Conservation (phyloP, 2,329 filamentous ascomycete species). For the Tolypocladium paradoxum region DNA sequence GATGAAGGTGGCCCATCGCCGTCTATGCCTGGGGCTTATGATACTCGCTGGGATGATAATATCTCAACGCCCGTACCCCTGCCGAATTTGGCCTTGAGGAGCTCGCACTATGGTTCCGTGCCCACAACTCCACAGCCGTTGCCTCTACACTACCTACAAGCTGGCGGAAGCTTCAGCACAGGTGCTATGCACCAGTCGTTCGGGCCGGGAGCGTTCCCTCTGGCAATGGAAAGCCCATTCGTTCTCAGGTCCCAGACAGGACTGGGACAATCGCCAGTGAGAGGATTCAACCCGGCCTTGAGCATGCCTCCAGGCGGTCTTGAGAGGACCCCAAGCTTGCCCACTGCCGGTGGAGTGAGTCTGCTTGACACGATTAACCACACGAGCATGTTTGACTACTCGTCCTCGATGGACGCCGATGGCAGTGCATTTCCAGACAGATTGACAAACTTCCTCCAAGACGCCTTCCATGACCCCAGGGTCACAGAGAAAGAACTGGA, state of each 20-base stretch:
- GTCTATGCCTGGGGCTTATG: not conserved
- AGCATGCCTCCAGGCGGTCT: not conserved
- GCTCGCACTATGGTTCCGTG: not conserved
- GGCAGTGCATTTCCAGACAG: constrained; percentile 25
- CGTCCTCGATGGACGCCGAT: constrained; percentile 20
- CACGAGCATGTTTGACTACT: constrained; percentile 26
- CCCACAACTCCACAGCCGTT: not conserved
- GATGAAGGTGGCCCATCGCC: not conserved
- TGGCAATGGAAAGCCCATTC: not conserved
- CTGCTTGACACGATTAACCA: constrained; percentile 25
- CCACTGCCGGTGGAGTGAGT: constrained; percentile 2
- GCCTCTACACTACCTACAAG: not conserved
- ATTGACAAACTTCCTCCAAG: constrained; percentile 21
- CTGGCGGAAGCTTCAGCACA: not conserved
- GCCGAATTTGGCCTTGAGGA: not conserved
- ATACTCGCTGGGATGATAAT: constrained; percentile 8
- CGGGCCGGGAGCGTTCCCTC: not conserved
- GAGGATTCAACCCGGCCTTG: not conserved
- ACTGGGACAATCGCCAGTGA: not conserved
- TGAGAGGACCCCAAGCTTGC: not conserved
- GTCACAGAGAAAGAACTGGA: constrained; percentile 54
- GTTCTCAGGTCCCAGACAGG: not conserved
- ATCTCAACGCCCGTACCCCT: not conserved
- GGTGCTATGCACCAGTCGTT: not conserved
- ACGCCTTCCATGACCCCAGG: constrained; percentile 25